Conservation (phyloP, 345 rosid species). For the Arabidopsis suecica region DNA sequence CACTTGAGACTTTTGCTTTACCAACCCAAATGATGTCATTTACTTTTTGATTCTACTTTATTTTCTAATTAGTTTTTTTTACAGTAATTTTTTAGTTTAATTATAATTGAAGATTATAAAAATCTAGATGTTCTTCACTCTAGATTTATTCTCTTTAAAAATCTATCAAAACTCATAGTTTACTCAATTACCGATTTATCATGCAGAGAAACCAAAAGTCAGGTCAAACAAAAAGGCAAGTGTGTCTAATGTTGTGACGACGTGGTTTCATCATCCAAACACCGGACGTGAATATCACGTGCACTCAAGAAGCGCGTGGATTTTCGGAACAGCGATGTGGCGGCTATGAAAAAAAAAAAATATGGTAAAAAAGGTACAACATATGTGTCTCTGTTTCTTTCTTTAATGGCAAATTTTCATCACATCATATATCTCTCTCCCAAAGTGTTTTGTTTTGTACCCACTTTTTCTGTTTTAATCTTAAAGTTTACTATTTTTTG, state of each 20-base stretch:
- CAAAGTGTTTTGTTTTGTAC: not conserved
- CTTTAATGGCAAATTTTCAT: not conserved
- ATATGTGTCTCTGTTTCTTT: not conserved
- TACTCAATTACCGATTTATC: too few relatives aligned
- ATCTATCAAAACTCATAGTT: too few relatives aligned
- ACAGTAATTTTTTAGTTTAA: too few relatives aligned
- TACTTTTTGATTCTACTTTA: too few relatives aligned
- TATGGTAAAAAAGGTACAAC: not conserved
- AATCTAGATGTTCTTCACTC: too few relatives aligned
- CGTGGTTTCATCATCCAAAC: conserved; percentile 17
- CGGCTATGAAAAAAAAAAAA: conserved; percentile 19
- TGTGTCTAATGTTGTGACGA: not conserved
- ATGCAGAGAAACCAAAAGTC: not conserved
- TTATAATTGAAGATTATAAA: too few relatives aligned
- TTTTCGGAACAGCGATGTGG: conserved; percentile 26
- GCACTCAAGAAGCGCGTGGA: conserved; percentile 22
- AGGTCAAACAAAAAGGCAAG: not conserved
- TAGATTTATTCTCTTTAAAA: too few relatives aligned
- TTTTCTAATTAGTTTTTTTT: too few relatives aligned
- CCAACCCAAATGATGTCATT: too few relatives aligned
- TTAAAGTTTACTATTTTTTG: not conserved
- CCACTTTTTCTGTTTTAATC: not conserved
- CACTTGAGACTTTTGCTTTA: too few relatives aligned
- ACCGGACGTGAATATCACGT: not conserved
- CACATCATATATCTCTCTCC: not conserved